Conservation (phyloP, 179 eudicot species). For the Drosera spatulata region DNA sequence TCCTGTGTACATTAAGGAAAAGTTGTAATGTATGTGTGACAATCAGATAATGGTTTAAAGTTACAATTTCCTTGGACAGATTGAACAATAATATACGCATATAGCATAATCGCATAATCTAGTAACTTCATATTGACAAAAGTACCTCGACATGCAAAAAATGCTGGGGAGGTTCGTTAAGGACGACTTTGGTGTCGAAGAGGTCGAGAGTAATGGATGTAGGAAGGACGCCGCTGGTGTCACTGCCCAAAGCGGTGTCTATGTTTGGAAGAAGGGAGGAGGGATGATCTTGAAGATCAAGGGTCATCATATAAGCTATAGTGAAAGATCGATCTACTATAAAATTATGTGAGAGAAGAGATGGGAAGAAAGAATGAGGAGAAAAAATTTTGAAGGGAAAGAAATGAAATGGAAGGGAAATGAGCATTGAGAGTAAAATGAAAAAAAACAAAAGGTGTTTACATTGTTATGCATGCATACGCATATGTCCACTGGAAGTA, state of each 20-base stretch:
- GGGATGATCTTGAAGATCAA: conserved; percentile 11
- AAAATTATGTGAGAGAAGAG: conserved; percentile 10
- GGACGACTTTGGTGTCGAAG: conserved; percentile 3
- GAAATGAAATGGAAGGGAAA: conserved; percentile 2
- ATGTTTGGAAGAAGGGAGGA: conserved; percentile 1
- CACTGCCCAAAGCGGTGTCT: neutral
- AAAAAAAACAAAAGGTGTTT: neutral
- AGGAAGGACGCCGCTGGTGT: neutral
- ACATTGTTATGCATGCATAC: no score
- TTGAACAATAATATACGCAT: neutral
- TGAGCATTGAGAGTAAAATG: conserved; percentile 3
- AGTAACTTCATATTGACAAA: neutral
- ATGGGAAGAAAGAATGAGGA: neutral
- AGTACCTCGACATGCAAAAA: conserved; percentile 12
- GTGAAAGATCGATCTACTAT: conserved; percentile 6
- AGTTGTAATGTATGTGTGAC: no score
- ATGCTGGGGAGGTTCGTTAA: conserved; percentile 6
- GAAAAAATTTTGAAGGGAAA: neutral
- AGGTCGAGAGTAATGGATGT: conserved; percentile 18
- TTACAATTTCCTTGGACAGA: no score
- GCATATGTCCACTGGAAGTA: no score
- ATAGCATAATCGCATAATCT: neutral
- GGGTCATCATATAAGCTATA: conserved; percentile 20
- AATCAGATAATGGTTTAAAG: no score
- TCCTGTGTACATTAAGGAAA: neutral